Conservation (phyloP, 805 yeast genomes). For the Ogataea thermomethanolica region DNA sequence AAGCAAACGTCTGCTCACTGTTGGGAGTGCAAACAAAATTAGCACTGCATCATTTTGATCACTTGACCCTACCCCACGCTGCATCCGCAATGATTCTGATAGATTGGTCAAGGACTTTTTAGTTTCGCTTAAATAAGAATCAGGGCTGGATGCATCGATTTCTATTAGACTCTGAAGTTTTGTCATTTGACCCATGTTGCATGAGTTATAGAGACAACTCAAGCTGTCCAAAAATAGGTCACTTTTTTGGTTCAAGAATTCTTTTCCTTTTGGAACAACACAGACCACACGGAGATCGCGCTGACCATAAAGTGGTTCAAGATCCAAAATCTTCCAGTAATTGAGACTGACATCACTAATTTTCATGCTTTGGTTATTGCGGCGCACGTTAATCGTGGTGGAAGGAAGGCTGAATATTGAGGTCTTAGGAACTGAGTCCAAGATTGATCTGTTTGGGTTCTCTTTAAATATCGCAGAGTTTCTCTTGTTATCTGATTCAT, state of each 20-base stretch:
- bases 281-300: constrained; percentile 53
- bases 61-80: constrained; percentile 7
- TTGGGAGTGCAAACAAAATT: constrained; percentile 47
- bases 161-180: constrained; percentile 18
- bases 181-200: constrained; percentile 43
- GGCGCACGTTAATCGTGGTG: constrained; percentile 34
- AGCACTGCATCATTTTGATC: constrained; percentile 38
- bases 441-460: constrained; percentile 9
- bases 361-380: constrained; percentile 39
- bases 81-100: constrained; percentile 14
- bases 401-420: constrained; percentile 35
- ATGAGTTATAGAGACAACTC: constrained; percentile 42
- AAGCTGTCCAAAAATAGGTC: constrained; percentile 39
- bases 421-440: constrained; percentile 16
- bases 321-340: constrained; percentile 56
- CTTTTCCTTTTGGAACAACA: constrained; percentile 32
- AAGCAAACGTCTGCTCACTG: constrained; percentile 41
- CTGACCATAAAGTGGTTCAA: constrained; percentile 48
- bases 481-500: constrained; percentile 16
- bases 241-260: constrained; percentile 30
- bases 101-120: constrained; percentile 7
- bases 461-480: constrained; percentile 3
- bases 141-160: constrained; percentile 15
- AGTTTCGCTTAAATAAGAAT: constrained; percentile 31
- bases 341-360: constrained; percentile 46